Base-by-base conservation (phyloP, 352 stramenopile species). In the Pythium scleroteichum region DNA sequence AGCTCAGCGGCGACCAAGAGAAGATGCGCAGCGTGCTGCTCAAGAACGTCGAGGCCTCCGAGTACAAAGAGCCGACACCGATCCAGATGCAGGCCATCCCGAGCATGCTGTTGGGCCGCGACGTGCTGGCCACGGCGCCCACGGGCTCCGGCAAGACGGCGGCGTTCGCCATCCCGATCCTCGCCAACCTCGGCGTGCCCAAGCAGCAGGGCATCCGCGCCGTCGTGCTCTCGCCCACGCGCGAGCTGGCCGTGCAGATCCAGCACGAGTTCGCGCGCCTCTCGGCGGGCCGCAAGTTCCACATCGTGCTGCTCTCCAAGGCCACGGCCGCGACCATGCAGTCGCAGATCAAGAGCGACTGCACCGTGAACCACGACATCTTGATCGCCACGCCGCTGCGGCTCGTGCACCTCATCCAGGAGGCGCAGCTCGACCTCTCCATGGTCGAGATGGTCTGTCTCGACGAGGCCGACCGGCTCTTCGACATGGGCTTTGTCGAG, bases 71-170 rank as follows among this genome's bases (percentile, higher is more conserved):
- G 68, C 98, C 98, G 3, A 99, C 97, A 42, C 82, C 97, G 3
- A 98, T 99, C 66, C 98, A 99, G 75, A 99, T 99, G 97, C 93
- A 98, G 71, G 82, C 92, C 19, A 96, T 98, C 49, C 95, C 96
- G 32, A 85, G 84, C 39, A 63, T 98, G 53, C 61, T 98, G 9
- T 73, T 82, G 14, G 76, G 82, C 40, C 85, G 92, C 49, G 97
- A 99, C 74, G 77, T 99, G 42, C 82, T 99, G 24, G 97, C 88
- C 7, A 96, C 90, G 23, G 97, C 97, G 10, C 97, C 97, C 8
- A 99, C 97, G 23, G 97, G 97, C 33, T 98, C 88, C 1, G 97
- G 97, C 66, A 99, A 99, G 71, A 99, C 97, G 16, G 97, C 97
- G 52, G 95, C 96, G 8, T 99, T 99, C 71, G 83, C 98, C 20